Evolutionary conservation across 2,329 filamentous ascomycete genomes (phyloP), one percentile per base, ranked within the genome.

Genomic region (Aquanectria penicillioides): DNA sequence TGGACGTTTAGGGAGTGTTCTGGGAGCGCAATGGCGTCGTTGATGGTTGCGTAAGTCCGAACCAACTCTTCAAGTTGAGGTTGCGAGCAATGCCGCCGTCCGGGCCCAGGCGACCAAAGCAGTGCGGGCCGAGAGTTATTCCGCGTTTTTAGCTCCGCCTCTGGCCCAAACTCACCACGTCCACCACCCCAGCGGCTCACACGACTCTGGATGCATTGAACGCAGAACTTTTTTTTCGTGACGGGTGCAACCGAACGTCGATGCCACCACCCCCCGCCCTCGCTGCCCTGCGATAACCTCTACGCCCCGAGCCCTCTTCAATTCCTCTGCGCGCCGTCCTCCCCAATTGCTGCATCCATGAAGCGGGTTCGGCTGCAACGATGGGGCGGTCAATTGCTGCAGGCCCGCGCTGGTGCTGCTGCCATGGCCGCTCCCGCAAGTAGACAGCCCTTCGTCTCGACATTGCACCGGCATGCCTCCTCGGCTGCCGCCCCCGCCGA

Each of bases 371-470:
- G 76, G 69, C 66, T 73, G 63, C 70, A 76, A 70, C 73, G 70
- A 76, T 79, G 75, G 72, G 74, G 74, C 69, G 73, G 76, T 71
- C 76, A 76, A 68, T 66, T 78, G 71, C 74, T 78, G 68, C 72
- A 72, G 56, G 72, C 75, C 68, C 75, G 72, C 57, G 49, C 40
- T 13, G 38, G 46, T 33, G 11, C 54, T 15, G 25, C 18, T 25
- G 13, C 51, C 5, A 12, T 67, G 38, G 47, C 67, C 33, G 64
- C 62, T 61, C 70, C n/a, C n/a, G n/a, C n/a, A n/a, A n/a, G n/a
- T n/a, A n/a, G 71, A 66, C 68, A 54, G 38, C 59, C 69, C 11
- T 71, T 75, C 52, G 26, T 68, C 61, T 53, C 52, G 37, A 57
- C 60, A 20, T 50, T 60, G 54, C 53, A 23, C 18, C 66, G 59